Conservation (phyloP, 1,284 basidiomycete genomes). For the Papiliotrema fonsecae region DNA sequence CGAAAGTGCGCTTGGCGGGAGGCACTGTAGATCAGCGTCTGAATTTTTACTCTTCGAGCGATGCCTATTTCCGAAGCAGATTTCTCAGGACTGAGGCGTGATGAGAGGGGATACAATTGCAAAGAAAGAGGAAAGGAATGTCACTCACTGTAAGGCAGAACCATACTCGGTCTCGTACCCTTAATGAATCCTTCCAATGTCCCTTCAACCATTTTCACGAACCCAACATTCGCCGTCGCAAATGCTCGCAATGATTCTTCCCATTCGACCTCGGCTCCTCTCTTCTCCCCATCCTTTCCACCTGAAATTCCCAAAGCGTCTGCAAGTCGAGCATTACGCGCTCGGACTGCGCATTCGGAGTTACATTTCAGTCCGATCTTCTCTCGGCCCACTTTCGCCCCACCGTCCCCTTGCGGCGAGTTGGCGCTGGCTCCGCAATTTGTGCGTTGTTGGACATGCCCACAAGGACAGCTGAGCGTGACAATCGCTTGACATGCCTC, state of each 20-base stretch:
- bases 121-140: no score
- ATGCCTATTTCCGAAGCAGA: no score
- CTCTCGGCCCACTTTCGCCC: conserved; percentile 27
- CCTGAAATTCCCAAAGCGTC: conserved; percentile 72
- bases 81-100: no score
- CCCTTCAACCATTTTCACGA: conserved; percentile 68
- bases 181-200: conserved; percentile 70
- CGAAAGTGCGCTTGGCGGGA: conserved; percentile 68
- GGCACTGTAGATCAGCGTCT: conserved; percentile 52
- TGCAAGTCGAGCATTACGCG: conserved; percentile 77
- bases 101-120: no score
- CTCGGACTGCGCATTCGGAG: conserved; percentile 71
- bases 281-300: conserved; percentile 24
- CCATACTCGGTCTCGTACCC: conserved; percentile 63
- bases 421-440: conserved; percentile 60
- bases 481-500: conserved; percentile 64
- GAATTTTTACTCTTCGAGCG: no score
- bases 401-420: conserved; percentile 45
- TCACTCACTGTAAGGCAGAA: conserved; percentile 66
- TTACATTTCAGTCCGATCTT: conserved; percentile 63
- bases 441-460: conserved; percentile 65
- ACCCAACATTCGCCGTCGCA: conserved; percentile 59
- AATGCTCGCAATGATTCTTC: conserved; percentile 59
- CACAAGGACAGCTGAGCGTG: conserved; percentile 70
- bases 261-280: conserved; percentile 54